Evolutionary conservation across 2,329 filamentous ascomycete genomes (phyloP).

Genomic region (Xylariomycetidae sp.): DNA sequence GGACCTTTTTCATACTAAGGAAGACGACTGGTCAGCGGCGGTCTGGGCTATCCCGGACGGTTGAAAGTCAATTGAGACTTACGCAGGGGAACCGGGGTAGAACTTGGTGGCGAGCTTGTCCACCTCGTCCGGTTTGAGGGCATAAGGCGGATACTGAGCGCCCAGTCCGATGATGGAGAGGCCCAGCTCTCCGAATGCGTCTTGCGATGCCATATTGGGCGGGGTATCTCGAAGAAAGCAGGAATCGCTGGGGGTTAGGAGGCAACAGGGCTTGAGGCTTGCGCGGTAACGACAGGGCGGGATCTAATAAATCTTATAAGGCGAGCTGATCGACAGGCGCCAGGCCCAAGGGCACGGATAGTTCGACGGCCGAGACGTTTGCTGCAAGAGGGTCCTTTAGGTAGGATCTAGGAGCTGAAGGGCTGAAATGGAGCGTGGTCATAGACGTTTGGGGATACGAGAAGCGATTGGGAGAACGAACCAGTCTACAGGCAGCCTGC

Average conservation of each 20-base stretch:
- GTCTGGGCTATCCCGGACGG: too few species aligned
- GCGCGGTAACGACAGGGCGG: background rate
- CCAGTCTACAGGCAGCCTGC: too few species aligned
- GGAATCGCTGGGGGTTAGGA: too few species aligned
- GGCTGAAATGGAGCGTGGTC: too few species aligned
- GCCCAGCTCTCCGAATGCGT: slow-evolving; percentile 43
- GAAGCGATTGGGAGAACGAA: too few species aligned
- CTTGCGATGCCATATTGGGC: slow-evolving; percentile 34
- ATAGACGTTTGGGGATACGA: too few species aligned
- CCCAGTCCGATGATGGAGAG: slow-evolving; percentile 57
- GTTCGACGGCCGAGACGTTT: slow-evolving; percentile 1
- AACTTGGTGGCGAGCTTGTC: slow-evolving; percentile 48
- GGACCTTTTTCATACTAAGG: slow-evolving; percentile 54
- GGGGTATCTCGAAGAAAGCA: too few species aligned
- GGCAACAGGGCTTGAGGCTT: too few species aligned
- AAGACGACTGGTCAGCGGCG: background rate
- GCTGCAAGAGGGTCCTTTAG: too few species aligned
- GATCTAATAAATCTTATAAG: background rate
- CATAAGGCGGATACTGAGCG: slow-evolving; percentile 53
- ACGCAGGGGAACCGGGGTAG: slow-evolving; percentile 56
- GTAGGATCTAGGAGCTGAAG: too few species aligned
- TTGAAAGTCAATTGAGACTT: slow-evolving; percentile 25
- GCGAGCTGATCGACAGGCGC: background rate
- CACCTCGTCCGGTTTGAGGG: slow-evolving; percentile 43
- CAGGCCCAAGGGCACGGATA: slow-evolving; percentile 1